Percentiles rank a stretch among this genome's conserved stretches.
Evolutionary conservation across 108 stramenopile genomes (phyloP).

Genomic region (Conticribra weissflogii): DNA sequence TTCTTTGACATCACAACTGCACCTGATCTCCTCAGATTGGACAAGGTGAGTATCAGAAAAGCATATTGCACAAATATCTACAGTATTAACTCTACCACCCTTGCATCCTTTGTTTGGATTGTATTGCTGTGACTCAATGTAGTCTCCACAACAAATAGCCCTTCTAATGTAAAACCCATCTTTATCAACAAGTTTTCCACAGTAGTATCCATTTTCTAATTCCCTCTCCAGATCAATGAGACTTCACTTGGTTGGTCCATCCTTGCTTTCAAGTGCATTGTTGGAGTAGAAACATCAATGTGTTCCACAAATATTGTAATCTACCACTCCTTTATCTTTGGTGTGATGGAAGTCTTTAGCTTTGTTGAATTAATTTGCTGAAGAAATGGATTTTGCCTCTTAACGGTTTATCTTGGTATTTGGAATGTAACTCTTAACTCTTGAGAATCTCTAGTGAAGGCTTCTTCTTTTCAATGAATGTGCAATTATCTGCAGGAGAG

Average conservation of each 20-base stretch:
- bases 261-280: background rate
- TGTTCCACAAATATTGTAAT: constrained; percentile 1
- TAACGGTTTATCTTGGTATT: background rate
- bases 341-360: background rate
- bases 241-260: background rate
- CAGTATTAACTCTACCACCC: background rate
- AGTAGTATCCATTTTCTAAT: constrained; percentile 1
- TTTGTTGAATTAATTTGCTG: background rate
- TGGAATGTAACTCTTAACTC: constrained; percentile 1
- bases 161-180: background rate
- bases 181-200: background rate
- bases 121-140: background rate
- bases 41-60: background rate
- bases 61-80: background rate
- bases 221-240: background rate
- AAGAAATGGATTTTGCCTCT: background rate
- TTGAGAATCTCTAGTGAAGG: background rate
- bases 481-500: too few species aligned
- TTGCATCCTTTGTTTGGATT: background rate
- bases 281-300: background rate
- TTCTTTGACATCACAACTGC: background rate
- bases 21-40: background rate
- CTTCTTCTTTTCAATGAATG: too few species aligned
- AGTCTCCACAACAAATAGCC: background rate
- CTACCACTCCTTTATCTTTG: background rate